Evolutionary conservation across 2,329 filamentous ascomycete species (phyloP).

Genomic region (Capronia epimyces): DNA sequence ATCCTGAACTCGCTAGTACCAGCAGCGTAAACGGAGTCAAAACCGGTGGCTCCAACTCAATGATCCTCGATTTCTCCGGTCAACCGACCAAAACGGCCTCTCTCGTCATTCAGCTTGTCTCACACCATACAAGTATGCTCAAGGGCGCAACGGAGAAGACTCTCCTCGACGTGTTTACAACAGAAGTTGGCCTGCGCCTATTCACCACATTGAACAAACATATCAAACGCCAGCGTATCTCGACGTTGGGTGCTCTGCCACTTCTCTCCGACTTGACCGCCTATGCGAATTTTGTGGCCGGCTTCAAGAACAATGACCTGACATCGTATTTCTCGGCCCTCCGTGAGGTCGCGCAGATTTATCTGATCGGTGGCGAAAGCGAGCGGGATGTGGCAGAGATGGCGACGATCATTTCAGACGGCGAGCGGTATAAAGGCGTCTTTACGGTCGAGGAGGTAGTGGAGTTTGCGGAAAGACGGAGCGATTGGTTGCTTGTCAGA

Average conservation of each 20-base stretch:
- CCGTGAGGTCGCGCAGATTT: constrained; percentile 89
- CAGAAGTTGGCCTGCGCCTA: constrained; percentile 87
- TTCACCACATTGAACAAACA: constrained; percentile 95
- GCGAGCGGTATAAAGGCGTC: constrained; percentile 81
- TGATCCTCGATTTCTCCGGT: constrained; percentile 40
- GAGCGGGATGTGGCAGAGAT: constrained; percentile 76
- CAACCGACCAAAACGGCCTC: constrained; percentile 68
- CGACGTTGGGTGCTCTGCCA: constrained; percentile 80
- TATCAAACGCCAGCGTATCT: constrained; percentile 90
- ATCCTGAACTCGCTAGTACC: constrained; percentile 51
- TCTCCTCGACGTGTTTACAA: constrained; percentile 97
- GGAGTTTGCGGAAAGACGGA: constrained; percentile 87
- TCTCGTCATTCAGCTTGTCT: constrained; percentile 77
- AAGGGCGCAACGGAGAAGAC: constrained; percentile 94
- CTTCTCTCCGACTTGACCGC: constrained; percentile 96
- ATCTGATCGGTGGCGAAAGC: constrained; percentile 69
- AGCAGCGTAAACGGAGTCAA: constrained; percentile 1
- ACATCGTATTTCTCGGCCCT: constrained; percentile 87
- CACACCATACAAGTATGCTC: constrained; percentile 85
- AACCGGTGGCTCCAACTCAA: neutral
- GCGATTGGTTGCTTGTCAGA: constrained; percentile 91
- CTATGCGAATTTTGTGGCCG: constrained; percentile 78
- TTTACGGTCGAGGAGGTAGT: constrained; percentile 96
- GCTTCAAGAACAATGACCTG: constrained; percentile 75
- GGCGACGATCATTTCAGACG: constrained; percentile 89